These are phyloP conservation scores for Murraya koenigii DNA, from an alignment of 345 rosid genomes.

Conservation along the genomic window DNA sequence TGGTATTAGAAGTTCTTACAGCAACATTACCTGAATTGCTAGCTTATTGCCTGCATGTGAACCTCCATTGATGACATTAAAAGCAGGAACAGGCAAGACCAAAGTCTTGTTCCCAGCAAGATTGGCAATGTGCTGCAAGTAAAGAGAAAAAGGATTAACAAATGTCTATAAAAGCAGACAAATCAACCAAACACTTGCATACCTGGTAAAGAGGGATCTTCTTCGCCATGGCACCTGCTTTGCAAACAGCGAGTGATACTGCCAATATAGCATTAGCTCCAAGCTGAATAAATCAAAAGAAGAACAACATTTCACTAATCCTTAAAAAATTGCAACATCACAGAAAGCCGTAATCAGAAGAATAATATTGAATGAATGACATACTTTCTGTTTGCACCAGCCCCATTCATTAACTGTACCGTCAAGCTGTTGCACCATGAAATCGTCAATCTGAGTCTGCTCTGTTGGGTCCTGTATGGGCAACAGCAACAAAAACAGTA, in stretches of 20 bases:
- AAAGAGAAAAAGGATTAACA: background rate
- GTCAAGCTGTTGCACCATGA: slow-evolving; percentile 70
- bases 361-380: background rate
- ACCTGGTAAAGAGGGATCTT: slow-evolving; percentile 72
- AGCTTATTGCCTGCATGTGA: slow-evolving; percentile 74
- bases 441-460: slow-evolving; percentile 50
- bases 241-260: slow-evolving; percentile 73
- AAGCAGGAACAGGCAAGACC: slow-evolving; percentile 71
- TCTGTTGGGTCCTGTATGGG: slow-evolving; percentile 54
- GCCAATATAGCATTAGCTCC: slow-evolving; percentile 79
- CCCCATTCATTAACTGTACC: slow-evolving; percentile 83
- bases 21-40: slow-evolving; percentile 52
- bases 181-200: background rate
- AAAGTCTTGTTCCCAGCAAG: slow-evolving; percentile 61
- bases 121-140: slow-evolving; percentile 64
- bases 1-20: background rate
- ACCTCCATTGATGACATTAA: slow-evolving; percentile 72
- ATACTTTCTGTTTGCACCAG: slow-evolving; percentile 78
- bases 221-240: slow-evolving; percentile 66
- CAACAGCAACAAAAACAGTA: background rate
- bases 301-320: background rate
- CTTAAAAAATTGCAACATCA: background rate
- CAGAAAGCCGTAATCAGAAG: background rate
- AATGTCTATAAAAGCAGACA: background rate
- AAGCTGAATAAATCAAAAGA: slow-evolving; percentile 32